Evolutionary conservation across 345 rosid genomes (phyloP).

Genomic region (Eutrema japonicum): DNA sequence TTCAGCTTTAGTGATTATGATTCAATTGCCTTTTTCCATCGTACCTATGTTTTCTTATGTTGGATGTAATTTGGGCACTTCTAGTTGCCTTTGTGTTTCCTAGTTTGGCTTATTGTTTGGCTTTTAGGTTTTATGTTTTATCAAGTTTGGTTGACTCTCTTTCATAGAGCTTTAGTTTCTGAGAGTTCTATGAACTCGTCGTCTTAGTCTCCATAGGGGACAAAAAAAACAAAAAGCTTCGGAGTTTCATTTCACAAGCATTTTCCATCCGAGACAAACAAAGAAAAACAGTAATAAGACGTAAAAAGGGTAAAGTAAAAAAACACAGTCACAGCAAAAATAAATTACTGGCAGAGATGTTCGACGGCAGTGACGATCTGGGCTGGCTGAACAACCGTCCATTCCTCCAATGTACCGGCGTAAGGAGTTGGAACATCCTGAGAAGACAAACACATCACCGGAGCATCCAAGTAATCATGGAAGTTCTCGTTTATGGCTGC

Average conservation of each 20-base stretch:
- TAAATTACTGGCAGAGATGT: constrained; percentile 70
- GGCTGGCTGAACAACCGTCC: constrained; percentile 92
- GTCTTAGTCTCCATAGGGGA: no score
- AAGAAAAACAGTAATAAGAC: not conserved
- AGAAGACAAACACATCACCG: constrained; percentile 84
- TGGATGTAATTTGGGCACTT: no score
- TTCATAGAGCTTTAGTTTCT: no score
- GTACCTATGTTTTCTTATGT: no score
- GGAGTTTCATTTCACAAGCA: constrained; percentile 5
- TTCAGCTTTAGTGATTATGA: no score
- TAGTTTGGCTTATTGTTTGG: no score
- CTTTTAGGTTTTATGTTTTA: no score
- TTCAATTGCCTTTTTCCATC: no score
- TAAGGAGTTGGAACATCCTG: constrained; percentile 96
- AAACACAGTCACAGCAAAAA: constrained; percentile 26
- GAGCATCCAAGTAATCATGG: constrained; percentile 86
- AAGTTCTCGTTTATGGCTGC: constrained; percentile 87
- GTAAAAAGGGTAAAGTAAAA: not conserved
- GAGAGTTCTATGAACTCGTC: no score
- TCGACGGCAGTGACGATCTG: constrained; percentile 91
- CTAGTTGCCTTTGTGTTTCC: no score
- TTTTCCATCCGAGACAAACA: not conserved
- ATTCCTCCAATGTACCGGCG: constrained; percentile 85
- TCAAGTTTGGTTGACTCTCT: no score
- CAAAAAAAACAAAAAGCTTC: not conserved